A percentile compares a stretch with the other conserved stretches of the same genome.
These are phyloP conservation scores for Circinella umbellata DNA, from an alignment of 371 early-diverging fungal species.

Conservation along the genomic window DNA sequence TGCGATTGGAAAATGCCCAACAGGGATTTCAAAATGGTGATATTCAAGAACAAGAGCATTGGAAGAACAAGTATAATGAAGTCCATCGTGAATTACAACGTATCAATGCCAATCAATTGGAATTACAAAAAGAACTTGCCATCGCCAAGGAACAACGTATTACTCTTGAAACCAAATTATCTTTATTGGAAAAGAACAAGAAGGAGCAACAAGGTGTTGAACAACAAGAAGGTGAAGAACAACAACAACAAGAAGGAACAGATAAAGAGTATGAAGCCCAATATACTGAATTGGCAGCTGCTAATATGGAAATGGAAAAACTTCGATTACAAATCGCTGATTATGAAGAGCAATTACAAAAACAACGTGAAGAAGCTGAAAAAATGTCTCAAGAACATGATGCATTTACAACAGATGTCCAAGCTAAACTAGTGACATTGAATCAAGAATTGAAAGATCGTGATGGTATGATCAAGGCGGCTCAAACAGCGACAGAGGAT, in stretches of 20 bases:
- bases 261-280: not conserved
- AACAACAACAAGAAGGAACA: not conserved
- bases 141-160: conserved; percentile 22
- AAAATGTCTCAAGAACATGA: conserved; percentile 13
- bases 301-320: conserved; percentile 3
- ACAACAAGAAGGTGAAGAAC: not conserved
- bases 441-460: conserved; percentile 9
- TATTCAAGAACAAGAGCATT: conserved; percentile 17
- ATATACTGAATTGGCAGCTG: conserved; percentile 4
- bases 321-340: not conserved
- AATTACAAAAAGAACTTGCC: conserved; percentile 24
- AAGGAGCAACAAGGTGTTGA: not conserved
- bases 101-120: conserved; percentile 11
- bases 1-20: conserved; percentile 17
- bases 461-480: not conserved
- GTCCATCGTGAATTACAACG: conserved; percentile 22
- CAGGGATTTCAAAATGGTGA: conserved; percentile 11
- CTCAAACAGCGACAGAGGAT: conserved; percentile 3
- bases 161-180: conserved; percentile 14
- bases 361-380: conserved; percentile 10
- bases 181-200: not conserved
- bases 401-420: conserved; percentile 1
- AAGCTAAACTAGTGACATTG: conserved; percentile 7
- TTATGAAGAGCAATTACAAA: not conserved
- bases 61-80: conserved; percentile 25